Percentiles rank a stretch among this genome's conserved stretches.
Evolutionary conservation across 768 basidiomycete genomes (phyloP).

Genomic region (Leucogyrophana mollusca): DNA sequence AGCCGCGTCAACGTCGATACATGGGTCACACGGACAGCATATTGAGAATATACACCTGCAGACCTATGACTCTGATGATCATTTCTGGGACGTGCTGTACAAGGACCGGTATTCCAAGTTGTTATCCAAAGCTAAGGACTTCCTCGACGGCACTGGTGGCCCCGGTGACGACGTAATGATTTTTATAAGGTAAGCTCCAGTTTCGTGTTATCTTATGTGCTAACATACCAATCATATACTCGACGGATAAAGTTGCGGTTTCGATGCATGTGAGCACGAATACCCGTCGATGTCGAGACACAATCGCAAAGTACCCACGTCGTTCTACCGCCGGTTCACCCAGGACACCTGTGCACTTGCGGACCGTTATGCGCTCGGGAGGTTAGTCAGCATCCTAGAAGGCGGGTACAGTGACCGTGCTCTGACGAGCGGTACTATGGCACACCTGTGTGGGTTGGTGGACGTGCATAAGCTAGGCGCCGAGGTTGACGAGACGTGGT

Average conservation of each 20-base stretch:
- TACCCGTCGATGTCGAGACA: slow-evolving; percentile 90
- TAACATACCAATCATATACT: neutral
- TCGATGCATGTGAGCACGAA: slow-evolving; percentile 95
- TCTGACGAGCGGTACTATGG: slow-evolving; percentile 78
- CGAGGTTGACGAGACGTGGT: slow-evolving; percentile 54
- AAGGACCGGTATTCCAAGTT: slow-evolving; percentile 59
- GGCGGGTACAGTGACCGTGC: slow-evolving; percentile 95
- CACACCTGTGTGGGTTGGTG: slow-evolving; percentile 72
- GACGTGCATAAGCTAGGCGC: slow-evolving; percentile 7
- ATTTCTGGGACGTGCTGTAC: slow-evolving; percentile 80
- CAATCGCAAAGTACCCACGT: slow-evolving; percentile 80
- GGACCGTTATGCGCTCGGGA: slow-evolving; percentile 60
- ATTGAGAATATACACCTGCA: slow-evolving; percentile 87
- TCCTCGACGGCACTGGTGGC: slow-evolving; percentile 65
- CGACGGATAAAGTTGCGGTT: slow-evolving; percentile 65
- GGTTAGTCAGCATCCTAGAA: slow-evolving; percentile 86
- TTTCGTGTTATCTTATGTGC: neutral
- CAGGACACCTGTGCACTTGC: slow-evolving; percentile 67
- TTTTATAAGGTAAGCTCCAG: slow-evolving; percentile 72
- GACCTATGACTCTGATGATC: slow-evolving; percentile 63
- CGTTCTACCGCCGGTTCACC: slow-evolving; percentile 85
- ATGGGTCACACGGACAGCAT: slow-evolving; percentile 81
- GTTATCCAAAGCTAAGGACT: slow-evolving; percentile 65
- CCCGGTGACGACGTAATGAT: slow-evolving; percentile 71
- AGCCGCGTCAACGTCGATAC: slow-evolving; percentile 81